Evolutionary conservation across 352 stramenopile species (phyloP), one percentile per base, ranked within the genome.

Genomic region (Phytopythium litorale): DNA sequence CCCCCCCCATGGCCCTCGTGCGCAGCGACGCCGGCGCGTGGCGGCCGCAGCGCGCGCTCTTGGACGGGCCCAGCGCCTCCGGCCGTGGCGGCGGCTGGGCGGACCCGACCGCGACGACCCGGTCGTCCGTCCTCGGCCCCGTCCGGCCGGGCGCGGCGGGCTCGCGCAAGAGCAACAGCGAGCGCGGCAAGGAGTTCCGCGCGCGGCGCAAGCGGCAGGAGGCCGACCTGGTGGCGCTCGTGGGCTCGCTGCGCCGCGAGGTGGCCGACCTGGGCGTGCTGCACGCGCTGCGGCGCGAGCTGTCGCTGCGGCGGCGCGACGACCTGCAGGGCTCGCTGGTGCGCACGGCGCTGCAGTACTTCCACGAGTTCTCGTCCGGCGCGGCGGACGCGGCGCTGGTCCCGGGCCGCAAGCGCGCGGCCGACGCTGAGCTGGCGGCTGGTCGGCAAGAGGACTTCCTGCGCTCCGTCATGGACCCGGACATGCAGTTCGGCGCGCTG

Each of bases 151-250:
- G 28, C 28, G 2, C 4, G 28, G 2, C 28, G 28, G 28, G 2
- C 2, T 4, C 33, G 53, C 54, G 54, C 64, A 89, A 84, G 61
- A 82, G 65, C n/a, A 89, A 89, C 67, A 88, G 78, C 56, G 81
- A 88, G 56, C 81, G 81, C 32, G 78, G 76, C 23, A 79, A 77
- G 42, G 74, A 65, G 48, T 90, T 88, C 59, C 81, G 81, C 37
- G 76, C 74, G 5, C 80, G 79, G 38, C 74, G 73, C 45, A 83
- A 76, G 56, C 58, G 73, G 55, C 74, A 87, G 60, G 76, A 88
- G 50, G 59, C 63, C 38, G 52, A 73, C 0, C 75, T 90, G 21
- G 18, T 65, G 37, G 63, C 62, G 15, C 43, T 76, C 25, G 76
- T 89, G 23, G 38, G 50, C 3, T 70, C 68, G 1, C 43, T 89